A percentile compares a stretch with the other conserved stretches of the same genome.
Conservation (phyloP, 768 basidiomycete species). For the Tephrocybe rancida region DNA sequence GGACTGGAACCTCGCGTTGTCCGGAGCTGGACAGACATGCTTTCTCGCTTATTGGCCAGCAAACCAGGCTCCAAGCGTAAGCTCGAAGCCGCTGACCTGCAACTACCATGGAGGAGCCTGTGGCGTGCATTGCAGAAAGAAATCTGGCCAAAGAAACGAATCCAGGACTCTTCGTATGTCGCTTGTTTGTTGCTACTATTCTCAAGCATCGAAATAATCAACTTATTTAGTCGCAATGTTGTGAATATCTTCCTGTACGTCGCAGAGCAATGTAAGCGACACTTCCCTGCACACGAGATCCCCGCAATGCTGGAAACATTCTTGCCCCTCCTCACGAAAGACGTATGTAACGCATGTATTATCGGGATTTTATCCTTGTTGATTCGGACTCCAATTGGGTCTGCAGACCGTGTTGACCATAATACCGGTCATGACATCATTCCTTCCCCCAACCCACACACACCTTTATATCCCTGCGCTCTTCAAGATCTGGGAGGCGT, state of each 20-base stretch:
- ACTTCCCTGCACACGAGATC: slow-evolving; percentile 67
- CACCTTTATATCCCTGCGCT: slow-evolving; percentile 72
- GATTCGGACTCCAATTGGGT: not conserved
- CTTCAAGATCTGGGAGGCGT: slow-evolving; percentile 78
- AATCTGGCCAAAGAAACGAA: slow-evolving; percentile 69
- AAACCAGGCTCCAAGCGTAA: slow-evolving; percentile 68
- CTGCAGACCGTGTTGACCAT: slow-evolving; percentile 67
- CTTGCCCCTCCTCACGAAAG: slow-evolving; percentile 68
- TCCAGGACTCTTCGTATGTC: slow-evolving; percentile 59
- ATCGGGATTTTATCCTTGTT: not conserved
- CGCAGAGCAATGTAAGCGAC: slow-evolving; percentile 72
- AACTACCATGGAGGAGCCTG: slow-evolving; percentile 75
- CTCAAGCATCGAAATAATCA: not conserved
- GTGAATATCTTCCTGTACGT: slow-evolving; percentile 74
- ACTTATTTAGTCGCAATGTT: slow-evolving; percentile 53
- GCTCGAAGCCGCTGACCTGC: slow-evolving; percentile 66
- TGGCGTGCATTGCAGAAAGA: slow-evolving; percentile 77
- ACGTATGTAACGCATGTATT: slow-evolving; percentile 48
- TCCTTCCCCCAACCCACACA: slow-evolving; percentile 68
- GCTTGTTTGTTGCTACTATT: slow-evolving; percentile 1
- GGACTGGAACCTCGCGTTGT: slow-evolving; percentile 73
- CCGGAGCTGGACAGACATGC: slow-evolving; percentile 79
- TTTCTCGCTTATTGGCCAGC: slow-evolving; percentile 67
- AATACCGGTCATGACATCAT: slow-evolving; percentile 75
- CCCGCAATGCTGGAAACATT: slow-evolving; percentile 72